A percentile compares a stretch with the other conserved stretches of the same genome.
Evolutionary conservation across 495 filamentous ascomycete genomes (phyloP).

Genomic region (Acidiella bohemica): DNA sequence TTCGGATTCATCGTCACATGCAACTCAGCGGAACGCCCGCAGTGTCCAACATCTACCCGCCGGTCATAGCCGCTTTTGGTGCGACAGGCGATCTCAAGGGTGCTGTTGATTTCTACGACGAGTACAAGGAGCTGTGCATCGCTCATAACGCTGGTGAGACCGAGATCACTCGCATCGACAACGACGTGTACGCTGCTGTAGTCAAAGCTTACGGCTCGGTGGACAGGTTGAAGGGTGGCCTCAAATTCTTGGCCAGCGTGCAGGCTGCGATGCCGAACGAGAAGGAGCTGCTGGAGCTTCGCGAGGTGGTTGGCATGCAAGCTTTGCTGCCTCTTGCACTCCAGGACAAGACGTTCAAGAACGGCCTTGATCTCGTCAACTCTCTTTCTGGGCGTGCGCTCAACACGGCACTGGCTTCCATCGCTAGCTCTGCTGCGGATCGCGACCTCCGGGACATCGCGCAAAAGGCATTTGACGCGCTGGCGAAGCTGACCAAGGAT

Average conservation of each 20-base stretch:
- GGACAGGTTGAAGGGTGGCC: slow-evolving; percentile 60
- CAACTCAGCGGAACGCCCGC: slow-evolving; percentile 59
- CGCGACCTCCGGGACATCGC: slow-evolving; percentile 57
- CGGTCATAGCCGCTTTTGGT: slow-evolving; percentile 88
- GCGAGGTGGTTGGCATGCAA: slow-evolving; percentile 52
- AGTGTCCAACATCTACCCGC: slow-evolving; percentile 65
- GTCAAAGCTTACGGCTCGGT: slow-evolving; percentile 75
- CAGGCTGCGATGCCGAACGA: slow-evolving; percentile 39
- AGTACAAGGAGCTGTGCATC: slow-evolving; percentile 74
- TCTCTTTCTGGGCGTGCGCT: slow-evolving; percentile 36
- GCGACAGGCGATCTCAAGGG: slow-evolving; percentile 63
- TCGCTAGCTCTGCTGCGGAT: slow-evolving; percentile 65
- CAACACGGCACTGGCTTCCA: slow-evolving; percentile 41
- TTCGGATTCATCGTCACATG: slow-evolving; percentile 79
- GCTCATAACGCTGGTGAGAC: slow-evolving; percentile 63
- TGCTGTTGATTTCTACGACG: slow-evolving; percentile 90
- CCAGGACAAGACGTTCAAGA: slow-evolving; percentile 45
- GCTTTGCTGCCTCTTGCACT: slow-evolving; percentile 65
- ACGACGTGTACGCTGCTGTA: slow-evolving; percentile 72
- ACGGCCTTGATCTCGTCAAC: slow-evolving; percentile 40
- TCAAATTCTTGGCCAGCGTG: slow-evolving; percentile 72
- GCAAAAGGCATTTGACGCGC: slow-evolving; percentile 45
- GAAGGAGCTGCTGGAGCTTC: slow-evolving; percentile 41
- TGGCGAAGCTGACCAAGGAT: slow-evolving; percentile 32
- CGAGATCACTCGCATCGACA: slow-evolving; percentile 60